phyloP scores from a whole-genome alignment of 2,329 filamentous ascomycete species.

The Apiospora phragmitis region DNA sequence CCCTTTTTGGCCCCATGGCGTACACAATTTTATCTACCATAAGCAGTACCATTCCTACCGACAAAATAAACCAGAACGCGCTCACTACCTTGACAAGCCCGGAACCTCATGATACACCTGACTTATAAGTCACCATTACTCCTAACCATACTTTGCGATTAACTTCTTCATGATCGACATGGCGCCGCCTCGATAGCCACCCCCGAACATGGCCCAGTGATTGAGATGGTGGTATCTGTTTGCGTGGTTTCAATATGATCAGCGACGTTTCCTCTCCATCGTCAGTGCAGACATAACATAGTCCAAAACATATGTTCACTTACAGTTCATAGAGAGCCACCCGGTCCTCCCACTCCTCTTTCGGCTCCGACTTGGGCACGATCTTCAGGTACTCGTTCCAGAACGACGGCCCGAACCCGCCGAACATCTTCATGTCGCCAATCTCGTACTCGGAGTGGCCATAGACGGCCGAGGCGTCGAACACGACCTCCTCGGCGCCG shows the following conservation, averaged over 20 bases:
- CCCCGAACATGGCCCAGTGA: conserved; percentile 82
- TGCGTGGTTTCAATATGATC: not conserved
- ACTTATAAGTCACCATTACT: not conserved
- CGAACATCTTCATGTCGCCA: conserved; percentile 97
- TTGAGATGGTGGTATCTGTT: conserved; percentile 85
- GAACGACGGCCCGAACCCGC: conserved; percentile 74
- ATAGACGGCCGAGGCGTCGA: conserved; percentile 79
- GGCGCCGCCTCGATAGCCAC: conserved; percentile 73
- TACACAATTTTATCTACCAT: not conserved
- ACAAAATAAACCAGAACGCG: not conserved
- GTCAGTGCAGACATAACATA: conserved; percentile 1
- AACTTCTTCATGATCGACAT: conserved; percentile 78
- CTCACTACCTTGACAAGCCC: not conserved
- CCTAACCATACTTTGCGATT: conserved; percentile 66
- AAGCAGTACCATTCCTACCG: not conserved
- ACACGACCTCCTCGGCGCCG: conserved; percentile 72
- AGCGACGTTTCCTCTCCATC: not conserved
- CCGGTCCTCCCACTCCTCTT: conserved; percentile 82
- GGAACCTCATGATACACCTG: not conserved
- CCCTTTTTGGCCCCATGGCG: not conserved
- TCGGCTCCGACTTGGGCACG: conserved; percentile 78
- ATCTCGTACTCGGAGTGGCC: conserved; percentile 88
- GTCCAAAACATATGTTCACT: conserved; percentile 36
- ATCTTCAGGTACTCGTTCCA: conserved; percentile 75
- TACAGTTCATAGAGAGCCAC: conserved; percentile 79